Percentiles rank a stretch among this genome's conserved stretches.
These are phyloP conservation scores for Daldinia sp. DNA, from an alignment of 2,329 filamentous ascomycete species.

Conservation along the genomic window DNA sequence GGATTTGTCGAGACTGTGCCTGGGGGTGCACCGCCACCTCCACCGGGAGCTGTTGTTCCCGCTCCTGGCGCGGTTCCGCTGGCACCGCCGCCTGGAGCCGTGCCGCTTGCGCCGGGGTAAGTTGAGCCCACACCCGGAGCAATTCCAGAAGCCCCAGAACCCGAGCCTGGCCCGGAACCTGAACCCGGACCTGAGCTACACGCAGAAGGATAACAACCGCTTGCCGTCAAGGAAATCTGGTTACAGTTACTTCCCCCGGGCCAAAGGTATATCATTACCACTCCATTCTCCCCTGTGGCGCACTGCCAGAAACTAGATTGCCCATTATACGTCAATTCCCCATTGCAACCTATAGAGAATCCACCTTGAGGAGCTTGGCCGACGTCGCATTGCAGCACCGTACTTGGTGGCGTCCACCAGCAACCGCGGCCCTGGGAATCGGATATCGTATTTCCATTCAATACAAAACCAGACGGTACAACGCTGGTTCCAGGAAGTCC, in stretches of 20 bases:
- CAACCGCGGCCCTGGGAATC: constrained; percentile 66
- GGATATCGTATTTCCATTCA: constrained; percentile 62
- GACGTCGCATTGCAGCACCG: constrained; percentile 67
- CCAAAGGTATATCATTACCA: constrained; percentile 62
- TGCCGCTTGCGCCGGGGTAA: constrained; percentile 6
- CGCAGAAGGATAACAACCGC: constrained; percentile 45
- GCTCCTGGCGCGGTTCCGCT: background rate
- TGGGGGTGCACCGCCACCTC: background rate
- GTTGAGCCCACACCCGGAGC: constrained; percentile 5
- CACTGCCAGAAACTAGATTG: constrained; percentile 67
- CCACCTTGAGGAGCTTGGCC: constrained; percentile 59
- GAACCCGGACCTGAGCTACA: constrained; percentile 14
- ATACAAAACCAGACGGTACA: constrained; percentile 57
- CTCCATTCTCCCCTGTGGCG: constrained; percentile 58
- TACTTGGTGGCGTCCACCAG: constrained; percentile 66
- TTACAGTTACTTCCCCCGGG: constrained; percentile 56
- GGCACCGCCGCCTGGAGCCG: background rate
- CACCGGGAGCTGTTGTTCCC: constrained; percentile 5
- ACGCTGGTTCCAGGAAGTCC: constrained; percentile 53
- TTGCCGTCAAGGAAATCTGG: constrained; percentile 55
- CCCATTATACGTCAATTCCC: constrained; percentile 59
- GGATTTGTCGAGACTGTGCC: constrained; percentile 1
- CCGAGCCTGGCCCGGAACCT: background rate
- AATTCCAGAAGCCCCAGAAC: constrained; percentile 9
- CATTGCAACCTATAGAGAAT: constrained; percentile 62